These are phyloP conservation scores for Colletotrichum aenigma DNA, from an alignment of 2,329 filamentous ascomycete species.

Conservation along the genomic window DNA sequence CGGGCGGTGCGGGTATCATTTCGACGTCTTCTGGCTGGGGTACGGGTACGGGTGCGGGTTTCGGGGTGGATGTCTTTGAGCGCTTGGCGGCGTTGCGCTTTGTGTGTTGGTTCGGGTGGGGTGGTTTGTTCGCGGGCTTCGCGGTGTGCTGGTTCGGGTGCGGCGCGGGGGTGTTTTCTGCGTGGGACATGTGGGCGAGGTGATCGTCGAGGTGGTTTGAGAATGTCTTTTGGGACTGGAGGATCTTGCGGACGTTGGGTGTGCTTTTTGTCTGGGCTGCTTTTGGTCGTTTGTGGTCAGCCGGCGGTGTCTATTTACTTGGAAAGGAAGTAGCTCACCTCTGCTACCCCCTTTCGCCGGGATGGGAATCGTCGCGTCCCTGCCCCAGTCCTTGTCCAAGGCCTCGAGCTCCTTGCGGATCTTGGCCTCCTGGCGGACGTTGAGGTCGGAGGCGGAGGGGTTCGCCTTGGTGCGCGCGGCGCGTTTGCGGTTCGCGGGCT, in stretches of 20 bases:
- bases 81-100: slow-evolving; percentile 22
- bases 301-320: neutral
- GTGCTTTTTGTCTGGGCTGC: slow-evolving; percentile 63
- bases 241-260: slow-evolving; percentile 74
- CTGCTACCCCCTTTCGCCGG: slow-evolving; percentile 56
- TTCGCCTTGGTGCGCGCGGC: slow-evolving; percentile 63
- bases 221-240: slow-evolving; percentile 83
- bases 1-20: slow-evolving; percentile 42
- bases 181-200: slow-evolving; percentile 63
- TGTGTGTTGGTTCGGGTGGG: slow-evolving; percentile 19
- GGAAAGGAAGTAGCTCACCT: slow-evolving; percentile 32
- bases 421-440: slow-evolving; percentile 82
- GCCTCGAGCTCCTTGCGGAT: slow-evolving; percentile 81
- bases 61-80: slow-evolving; percentile 16
- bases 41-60: neutral
- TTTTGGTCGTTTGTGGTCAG: neutral
- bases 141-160: slow-evolving; percentile 30
- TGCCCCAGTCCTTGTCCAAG: slow-evolving; percentile 79
- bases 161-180: slow-evolving; percentile 37
- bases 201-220: slow-evolving; percentile 83
- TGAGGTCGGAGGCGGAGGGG: slow-evolving; percentile 67
- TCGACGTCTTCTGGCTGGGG: slow-evolving; percentile 32
- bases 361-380: slow-evolving; percentile 74
- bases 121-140: slow-evolving; percentile 22
- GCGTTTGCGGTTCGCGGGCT: slow-evolving; percentile 71